A percentile compares a stretch with the other conserved stretches of the same genome.
Evolutionary conservation across 106 monocot genomes (phyloP).

Genomic region (Apostasia ramifera): DNA sequence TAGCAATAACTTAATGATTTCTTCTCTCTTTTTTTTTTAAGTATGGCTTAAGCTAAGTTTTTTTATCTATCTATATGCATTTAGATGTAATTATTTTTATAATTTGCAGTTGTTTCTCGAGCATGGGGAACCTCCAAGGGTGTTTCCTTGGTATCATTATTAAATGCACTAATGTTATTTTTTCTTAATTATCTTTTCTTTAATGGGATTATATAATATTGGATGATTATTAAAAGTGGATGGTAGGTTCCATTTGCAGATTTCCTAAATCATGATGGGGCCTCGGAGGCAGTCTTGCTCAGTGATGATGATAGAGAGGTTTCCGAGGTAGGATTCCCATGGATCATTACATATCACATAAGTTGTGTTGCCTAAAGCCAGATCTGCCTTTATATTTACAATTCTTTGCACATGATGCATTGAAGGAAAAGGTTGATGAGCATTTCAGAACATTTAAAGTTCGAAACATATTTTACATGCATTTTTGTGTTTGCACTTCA

Average conservation of each 20-base stretch:
- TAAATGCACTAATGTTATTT: background rate
- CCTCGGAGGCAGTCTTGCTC: constrained; percentile 46
- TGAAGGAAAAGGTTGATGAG: no score
- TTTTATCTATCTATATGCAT: no score
- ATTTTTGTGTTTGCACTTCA: no score
- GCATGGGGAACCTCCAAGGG: constrained; percentile 75
- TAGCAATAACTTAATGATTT: no score
- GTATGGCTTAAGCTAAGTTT: no score
- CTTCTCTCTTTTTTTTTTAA: no score
- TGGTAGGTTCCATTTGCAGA: constrained; percentile 98
- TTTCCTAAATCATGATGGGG: constrained; percentile 84
- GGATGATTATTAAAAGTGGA: constrained; percentile 13
- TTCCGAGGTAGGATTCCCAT: constrained; percentile 47
- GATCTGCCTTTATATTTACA: no score
- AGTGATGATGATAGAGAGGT: constrained; percentile 59
- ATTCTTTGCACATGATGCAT: no score
- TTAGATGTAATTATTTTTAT: constrained; percentile 8
- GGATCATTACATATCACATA: no score
- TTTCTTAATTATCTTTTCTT: background rate
- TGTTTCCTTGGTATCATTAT: constrained; percentile 58
- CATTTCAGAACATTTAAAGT: no score
- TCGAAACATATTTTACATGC: no score
- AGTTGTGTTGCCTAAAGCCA: no score
- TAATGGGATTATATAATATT: background rate
- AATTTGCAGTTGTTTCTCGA: constrained; percentile 74